phyloP scores from a whole-genome alignment of 2,329 filamentous ascomycete genomes.

The Rutstroemia sp. region DNA sequence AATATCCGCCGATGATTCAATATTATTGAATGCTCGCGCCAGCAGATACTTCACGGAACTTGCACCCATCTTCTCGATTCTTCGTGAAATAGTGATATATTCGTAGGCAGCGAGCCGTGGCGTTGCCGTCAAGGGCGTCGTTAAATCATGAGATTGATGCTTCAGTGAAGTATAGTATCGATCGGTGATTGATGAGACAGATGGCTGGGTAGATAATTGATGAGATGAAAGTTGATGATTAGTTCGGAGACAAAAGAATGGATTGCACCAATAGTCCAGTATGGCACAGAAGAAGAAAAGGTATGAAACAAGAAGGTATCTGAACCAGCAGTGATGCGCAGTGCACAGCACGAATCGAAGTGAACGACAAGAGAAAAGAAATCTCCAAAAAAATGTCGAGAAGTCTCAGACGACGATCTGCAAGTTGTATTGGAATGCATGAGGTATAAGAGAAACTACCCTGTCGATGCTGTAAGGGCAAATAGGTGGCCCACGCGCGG shows the following conservation, averaged over 20 bases:
- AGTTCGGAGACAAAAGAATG: conserved; percentile 13
- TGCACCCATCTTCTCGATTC: conserved; percentile 17
- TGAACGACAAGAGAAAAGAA: conserved; percentile 21
- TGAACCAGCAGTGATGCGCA: conserved; percentile 29
- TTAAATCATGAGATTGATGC: conserved; percentile 28
- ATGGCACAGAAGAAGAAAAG: conserved; percentile 23
- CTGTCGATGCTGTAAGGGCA: conserved; percentile 8
- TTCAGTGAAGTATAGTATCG: conserved; percentile 10
- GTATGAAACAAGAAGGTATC: conserved; percentile 19
- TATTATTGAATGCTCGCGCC: conserved; percentile 11
- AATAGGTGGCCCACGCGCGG: conserved; percentile 22
- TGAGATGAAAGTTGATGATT: conserved; percentile 4
- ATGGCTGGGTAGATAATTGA: conserved; percentile 3
- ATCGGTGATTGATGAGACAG: conserved; percentile 11
- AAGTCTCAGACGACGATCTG: conserved; percentile 13
- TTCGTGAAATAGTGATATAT: conserved; percentile 10
- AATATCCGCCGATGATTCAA: conserved; percentile 8
- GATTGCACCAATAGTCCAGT: conserved; percentile 26
- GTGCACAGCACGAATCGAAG: conserved; percentile 22
- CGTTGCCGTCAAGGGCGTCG: conserved; percentile 22
- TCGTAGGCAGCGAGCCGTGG: conserved; percentile 26
- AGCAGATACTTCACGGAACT: conserved; percentile 21
- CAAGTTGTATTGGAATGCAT: conserved; percentile 24
- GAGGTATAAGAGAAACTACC: conserved; percentile 27
- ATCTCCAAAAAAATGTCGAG: not conserved